Conservation (phyloP, 352 stramenopile species). For the Aphanomyces astaci region DNA sequence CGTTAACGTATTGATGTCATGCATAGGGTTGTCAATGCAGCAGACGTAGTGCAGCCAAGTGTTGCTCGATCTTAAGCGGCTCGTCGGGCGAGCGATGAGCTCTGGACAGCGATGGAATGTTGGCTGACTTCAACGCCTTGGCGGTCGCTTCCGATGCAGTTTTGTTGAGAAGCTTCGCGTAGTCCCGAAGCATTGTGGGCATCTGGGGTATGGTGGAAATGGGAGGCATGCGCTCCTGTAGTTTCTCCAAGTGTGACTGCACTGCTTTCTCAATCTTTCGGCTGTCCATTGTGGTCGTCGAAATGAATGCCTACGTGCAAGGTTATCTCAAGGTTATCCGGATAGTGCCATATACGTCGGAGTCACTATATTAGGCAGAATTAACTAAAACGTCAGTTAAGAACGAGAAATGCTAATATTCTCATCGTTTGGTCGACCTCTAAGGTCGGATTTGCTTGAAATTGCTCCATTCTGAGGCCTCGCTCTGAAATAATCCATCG, state of each 20-base stretch:
- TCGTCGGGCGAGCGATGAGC: neutral
- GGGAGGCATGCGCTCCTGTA: slow-evolving; percentile 11
- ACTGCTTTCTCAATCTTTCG: neutral
- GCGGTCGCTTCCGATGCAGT: slow-evolving; percentile 12
- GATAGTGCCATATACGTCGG: no score
- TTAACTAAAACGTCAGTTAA: no score
- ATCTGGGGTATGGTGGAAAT: slow-evolving; percentile 12
- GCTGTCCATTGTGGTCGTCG: neutral
- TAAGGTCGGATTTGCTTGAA: no score
- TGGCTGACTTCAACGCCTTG: slow-evolving; percentile 16
- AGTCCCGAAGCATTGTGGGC: slow-evolving; percentile 15
- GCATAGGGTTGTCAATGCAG: neutral
- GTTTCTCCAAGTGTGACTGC: slow-evolving; percentile 2
- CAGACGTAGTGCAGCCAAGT: slow-evolving; percentile 9
- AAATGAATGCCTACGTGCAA: neutral
- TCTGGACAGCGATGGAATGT: slow-evolving; percentile 6
- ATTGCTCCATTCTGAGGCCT: no score
- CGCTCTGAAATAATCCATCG: no score
- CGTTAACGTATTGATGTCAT: neutral
- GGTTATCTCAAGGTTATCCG: no score
- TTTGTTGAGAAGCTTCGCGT: slow-evolving; percentile 23
- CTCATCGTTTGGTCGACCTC: no score
- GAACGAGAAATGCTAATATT: no score
- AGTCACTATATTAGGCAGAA: no score
- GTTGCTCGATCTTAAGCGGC: slow-evolving; percentile 14